These are phyloP conservation scores for Oxyria digyna DNA, from an alignment of 148 eudicot genomes.

Conservation along the genomic window DNA sequence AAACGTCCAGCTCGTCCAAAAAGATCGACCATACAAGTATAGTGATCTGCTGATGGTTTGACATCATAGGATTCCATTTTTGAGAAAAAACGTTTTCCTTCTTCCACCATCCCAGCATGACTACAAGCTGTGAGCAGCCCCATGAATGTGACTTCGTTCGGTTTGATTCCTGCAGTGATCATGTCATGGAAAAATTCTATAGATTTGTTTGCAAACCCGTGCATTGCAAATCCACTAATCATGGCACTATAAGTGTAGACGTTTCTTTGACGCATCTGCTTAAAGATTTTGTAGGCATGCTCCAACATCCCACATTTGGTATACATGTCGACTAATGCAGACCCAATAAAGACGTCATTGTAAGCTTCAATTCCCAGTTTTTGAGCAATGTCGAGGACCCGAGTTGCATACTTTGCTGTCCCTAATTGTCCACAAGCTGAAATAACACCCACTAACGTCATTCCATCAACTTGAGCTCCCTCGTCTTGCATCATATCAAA, in stretches of 20 bases:
- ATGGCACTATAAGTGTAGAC: conserved; percentile 49
- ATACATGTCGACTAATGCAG: conserved; percentile 55
- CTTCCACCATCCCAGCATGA: conserved; percentile 51
- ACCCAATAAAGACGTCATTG: conserved; percentile 41
- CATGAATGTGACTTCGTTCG: conserved; percentile 46
- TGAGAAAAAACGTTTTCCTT: conserved; percentile 30
- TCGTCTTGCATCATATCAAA: conserved; percentile 32
- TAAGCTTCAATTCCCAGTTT: conserved; percentile 28
- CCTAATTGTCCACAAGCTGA: conserved; percentile 65
- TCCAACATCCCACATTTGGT: conserved; percentile 49
- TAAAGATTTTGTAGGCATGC: conserved; percentile 35
- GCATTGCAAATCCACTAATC: conserved; percentile 47
- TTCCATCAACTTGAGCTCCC: conserved; percentile 37
- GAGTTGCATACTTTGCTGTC: conserved; percentile 21
- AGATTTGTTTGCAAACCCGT: conserved; percentile 36
- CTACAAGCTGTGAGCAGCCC: conserved; percentile 54
- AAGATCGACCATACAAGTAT: conserved; percentile 56
- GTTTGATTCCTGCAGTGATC: conserved; percentile 30
- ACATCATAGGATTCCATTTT: conserved; percentile 37
- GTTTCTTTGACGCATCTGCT: conserved; percentile 26
- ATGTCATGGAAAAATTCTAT: conserved; percentile 38
- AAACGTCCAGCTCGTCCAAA: conserved; percentile 46
- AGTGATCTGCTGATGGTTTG: conserved; percentile 31
- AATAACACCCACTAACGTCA: conserved; percentile 36
- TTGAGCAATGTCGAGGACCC: conserved; percentile 35